phyloP scores from a whole-genome alignment of 257 asterid genomes.

The Oldenlandia corymbosa region DNA sequence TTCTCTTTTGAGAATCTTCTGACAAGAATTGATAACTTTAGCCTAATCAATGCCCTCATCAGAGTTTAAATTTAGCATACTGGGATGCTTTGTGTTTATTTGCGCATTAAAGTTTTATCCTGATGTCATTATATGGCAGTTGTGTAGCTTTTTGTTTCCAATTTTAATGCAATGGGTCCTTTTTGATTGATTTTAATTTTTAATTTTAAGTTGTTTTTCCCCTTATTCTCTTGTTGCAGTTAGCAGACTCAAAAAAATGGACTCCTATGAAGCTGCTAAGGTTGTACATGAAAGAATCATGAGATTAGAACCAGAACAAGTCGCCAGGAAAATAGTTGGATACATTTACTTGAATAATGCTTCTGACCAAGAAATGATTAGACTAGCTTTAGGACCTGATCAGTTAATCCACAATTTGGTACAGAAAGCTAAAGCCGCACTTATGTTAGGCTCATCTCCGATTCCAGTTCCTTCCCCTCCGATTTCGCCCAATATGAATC shows the following conservation, averaged over 20 bases:
- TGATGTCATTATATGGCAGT: no score
- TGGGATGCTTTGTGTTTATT: background rate
- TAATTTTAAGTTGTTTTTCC: background rate
- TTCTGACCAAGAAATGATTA: constrained; percentile 74
- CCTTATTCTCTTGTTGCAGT: background rate
- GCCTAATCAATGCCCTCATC: background rate
- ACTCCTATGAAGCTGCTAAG: constrained; percentile 53
- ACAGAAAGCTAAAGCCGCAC: constrained; percentile 40
- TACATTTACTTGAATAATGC: constrained; percentile 46
- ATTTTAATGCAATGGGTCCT: background rate
- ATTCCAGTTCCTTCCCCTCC: constrained; percentile 39
- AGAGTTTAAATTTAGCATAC: background rate
- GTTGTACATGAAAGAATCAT: constrained; percentile 47
- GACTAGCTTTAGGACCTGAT: constrained; percentile 80
- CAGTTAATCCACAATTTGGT: constrained; percentile 43
- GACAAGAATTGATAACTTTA: background rate
- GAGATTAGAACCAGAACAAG: constrained; percentile 51
- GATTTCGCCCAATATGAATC: constrained; percentile 53
- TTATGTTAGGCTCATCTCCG: constrained; percentile 29
- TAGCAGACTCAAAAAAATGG: constrained; percentile 31
- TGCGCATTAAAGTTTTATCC: no score
- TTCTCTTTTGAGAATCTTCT: background rate
- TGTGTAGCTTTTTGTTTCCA: background rate
- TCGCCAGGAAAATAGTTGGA: constrained; percentile 66
- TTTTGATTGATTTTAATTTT: background rate